A percentile compares a stretch with the other conserved stretches of the same genome.
These are phyloP conservation scores for Cokeromyces recurvatus DNA, from an alignment of 371 early-diverging fungal genomes.

Conservation along the genomic window DNA sequence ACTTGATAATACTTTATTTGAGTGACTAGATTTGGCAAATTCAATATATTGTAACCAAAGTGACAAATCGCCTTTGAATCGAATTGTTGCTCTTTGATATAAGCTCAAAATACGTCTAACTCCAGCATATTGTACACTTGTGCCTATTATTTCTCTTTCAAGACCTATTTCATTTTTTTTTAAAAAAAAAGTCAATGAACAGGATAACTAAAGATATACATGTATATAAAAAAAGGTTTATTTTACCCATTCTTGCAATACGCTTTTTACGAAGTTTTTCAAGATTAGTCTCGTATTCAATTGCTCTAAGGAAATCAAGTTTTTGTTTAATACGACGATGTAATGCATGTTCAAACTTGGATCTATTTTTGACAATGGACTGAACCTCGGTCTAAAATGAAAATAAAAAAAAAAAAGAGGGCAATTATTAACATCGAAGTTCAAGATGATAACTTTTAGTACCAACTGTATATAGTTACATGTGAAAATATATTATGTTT, in stretches of 20 bases:
- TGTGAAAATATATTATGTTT: slow-evolving; percentile 68
- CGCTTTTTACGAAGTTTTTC: slow-evolving; percentile 82
- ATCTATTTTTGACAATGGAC: slow-evolving; percentile 83
- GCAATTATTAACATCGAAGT: too few species aligned
- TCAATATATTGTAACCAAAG: slow-evolving; percentile 93
- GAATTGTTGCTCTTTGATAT: slow-evolving; percentile 74
- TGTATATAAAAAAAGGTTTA: too few species aligned
- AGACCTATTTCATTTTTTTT: too few species aligned
- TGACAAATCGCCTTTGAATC: slow-evolving; percentile 75
- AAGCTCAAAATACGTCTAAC: slow-evolving; percentile 68
- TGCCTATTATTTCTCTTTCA: slow-evolving; percentile 5
- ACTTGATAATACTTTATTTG: slow-evolving; percentile 65
- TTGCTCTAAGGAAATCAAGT: slow-evolving; percentile 83
- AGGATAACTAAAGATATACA: too few species aligned
- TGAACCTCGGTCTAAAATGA: slow-evolving; percentile 70
- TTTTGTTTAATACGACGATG: slow-evolving; percentile 71
- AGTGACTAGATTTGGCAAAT: slow-evolving; percentile 59
- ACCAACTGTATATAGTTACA: too few species aligned
- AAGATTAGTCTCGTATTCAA: slow-evolving; percentile 91
- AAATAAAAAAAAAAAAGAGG: background rate
- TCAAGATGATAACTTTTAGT: too few species aligned
- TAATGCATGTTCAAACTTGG: slow-evolving; percentile 83
- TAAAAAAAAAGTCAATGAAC: too few species aligned
- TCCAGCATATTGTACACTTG: slow-evolving; percentile 51
- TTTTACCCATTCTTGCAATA: slow-evolving; percentile 47